Conservation (phyloP, 1,284 basidiomycete genomes). For the Ustilago curta region DNA sequence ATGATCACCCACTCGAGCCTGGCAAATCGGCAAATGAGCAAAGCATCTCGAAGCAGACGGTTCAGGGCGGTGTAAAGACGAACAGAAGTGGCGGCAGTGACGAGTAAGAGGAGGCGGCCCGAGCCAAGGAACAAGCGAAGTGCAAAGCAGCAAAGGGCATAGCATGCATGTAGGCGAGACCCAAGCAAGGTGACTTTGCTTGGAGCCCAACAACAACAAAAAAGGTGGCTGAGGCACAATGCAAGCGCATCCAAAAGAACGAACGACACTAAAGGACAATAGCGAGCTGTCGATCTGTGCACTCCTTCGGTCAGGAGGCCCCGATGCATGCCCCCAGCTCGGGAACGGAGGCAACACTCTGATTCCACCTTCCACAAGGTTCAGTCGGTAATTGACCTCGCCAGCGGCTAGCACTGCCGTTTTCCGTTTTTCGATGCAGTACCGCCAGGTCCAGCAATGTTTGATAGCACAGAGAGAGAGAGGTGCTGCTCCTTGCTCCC, state of each 20-base stretch:
- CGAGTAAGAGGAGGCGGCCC: not conserved
- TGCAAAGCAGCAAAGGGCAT: no score
- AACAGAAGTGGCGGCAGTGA: not conserved
- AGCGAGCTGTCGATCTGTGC: conserved; percentile 7
- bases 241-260: not conserved
- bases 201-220: no score
- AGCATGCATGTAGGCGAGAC: conserved; percentile 1
- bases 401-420: not conserved
- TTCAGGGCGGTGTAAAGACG: not conserved
- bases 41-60: not conserved
- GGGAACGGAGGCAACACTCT: conserved; percentile 3
- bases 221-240: conserved; percentile 10
- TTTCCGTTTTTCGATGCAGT: not conserved
- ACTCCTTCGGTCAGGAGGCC: conserved; percentile 13
- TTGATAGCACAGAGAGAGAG: not conserved
- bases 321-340: conserved; percentile 12
- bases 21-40: not conserved
- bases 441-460: not conserved
- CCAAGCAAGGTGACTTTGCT: not conserved
- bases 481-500: conserved; percentile 4
- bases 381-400: not conserved
- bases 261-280: not conserved
- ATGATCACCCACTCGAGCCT: not conserved
- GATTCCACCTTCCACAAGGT: no score
- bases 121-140: conserved; percentile 1